Conservation (phyloP, 148 eudicot species). For the Talinum fruticosum region DNA sequence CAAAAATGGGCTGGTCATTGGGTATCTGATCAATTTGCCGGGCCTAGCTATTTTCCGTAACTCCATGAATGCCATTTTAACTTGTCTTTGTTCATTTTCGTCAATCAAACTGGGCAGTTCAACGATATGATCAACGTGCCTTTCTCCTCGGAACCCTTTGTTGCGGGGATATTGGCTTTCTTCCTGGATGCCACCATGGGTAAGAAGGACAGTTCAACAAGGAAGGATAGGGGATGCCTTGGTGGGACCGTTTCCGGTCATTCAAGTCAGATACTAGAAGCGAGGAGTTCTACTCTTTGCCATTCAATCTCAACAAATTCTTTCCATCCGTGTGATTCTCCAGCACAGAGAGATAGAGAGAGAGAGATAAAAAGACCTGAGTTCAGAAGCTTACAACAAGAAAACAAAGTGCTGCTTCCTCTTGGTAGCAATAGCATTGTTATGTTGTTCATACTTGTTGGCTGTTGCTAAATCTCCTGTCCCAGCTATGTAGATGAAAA, state of each 20-base stretch:
- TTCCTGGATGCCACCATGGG: conserved; percentile 58
- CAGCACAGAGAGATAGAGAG: background rate
- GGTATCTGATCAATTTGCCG: background rate
- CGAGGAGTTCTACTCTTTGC: conserved; percentile 81
- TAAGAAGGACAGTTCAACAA: conserved; percentile 47
- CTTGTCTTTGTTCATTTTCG: background rate
- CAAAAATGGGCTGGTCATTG: background rate
- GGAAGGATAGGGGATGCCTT: conserved; percentile 78
- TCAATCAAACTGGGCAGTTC: conserved; percentile 46
- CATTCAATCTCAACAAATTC: conserved; percentile 90
- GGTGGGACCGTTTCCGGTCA: conserved; percentile 85
- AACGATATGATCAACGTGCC: conserved; percentile 94
- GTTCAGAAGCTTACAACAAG: background rate
- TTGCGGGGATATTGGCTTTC: conserved; percentile 68
- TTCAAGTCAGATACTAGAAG: conserved; percentile 83
- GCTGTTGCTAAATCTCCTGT: conserved; percentile 7
- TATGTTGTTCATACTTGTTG: conserved; percentile 19
- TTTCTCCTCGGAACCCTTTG: conserved; percentile 83
- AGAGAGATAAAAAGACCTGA: background rate
- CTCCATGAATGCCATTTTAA: background rate
- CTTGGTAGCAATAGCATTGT: background rate
- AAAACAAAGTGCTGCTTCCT: background rate
- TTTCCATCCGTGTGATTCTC: conserved; percentile 73
- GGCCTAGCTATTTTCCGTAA: background rate
- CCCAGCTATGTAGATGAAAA: conserved; percentile 20